These are phyloP conservation scores for Fusarium sp. DNA, from an alignment of 2,329 filamentous ascomycete species.

Conservation along the genomic window DNA sequence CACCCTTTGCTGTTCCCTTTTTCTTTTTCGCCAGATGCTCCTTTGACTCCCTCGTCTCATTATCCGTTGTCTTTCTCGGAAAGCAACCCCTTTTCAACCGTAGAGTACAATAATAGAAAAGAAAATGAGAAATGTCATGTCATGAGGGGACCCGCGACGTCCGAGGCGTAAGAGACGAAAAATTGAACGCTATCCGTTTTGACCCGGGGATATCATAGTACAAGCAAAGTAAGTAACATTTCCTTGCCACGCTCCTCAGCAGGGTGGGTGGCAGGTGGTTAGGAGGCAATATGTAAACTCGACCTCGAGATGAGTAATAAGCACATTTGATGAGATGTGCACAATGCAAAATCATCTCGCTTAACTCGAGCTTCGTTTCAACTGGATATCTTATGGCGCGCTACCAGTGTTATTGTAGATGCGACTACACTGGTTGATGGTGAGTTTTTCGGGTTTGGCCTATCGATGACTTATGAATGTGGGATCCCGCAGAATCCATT, in stretches of 20 bases:
- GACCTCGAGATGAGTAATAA: background rate
- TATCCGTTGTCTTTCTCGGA: background rate
- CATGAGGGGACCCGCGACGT: background rate
- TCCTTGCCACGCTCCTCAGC: slow-evolving; percentile 1
- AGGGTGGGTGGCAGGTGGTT: background rate
- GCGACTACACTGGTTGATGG: background rate
- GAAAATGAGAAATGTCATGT: background rate
- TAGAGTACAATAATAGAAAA: slow-evolving; percentile 14
- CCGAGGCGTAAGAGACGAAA: slow-evolving; percentile 7
- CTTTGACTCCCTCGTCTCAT: slow-evolving; percentile 20
- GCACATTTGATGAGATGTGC: slow-evolving; percentile 4
- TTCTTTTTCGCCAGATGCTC: slow-evolving; percentile 21
- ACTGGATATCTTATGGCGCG: background rate
- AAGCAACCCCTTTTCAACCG: slow-evolving; percentile 4
- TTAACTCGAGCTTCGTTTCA: background rate
- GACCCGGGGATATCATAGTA: slow-evolving; percentile 37
- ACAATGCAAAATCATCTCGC: background rate
- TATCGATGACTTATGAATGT: background rate
- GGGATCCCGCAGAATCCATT: background rate
- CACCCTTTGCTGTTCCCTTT: background rate
- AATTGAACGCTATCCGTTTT: slow-evolving; percentile 32
- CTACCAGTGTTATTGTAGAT: background rate
- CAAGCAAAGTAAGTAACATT: slow-evolving; percentile 24
- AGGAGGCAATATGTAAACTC: background rate
- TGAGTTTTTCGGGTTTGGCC: background rate